Percentiles rank a stretch among this genome's conserved stretches.
Evolutionary conservation across 352 stramenopile species (phyloP).

Genomic region (Peronospora farinosa): DNA sequence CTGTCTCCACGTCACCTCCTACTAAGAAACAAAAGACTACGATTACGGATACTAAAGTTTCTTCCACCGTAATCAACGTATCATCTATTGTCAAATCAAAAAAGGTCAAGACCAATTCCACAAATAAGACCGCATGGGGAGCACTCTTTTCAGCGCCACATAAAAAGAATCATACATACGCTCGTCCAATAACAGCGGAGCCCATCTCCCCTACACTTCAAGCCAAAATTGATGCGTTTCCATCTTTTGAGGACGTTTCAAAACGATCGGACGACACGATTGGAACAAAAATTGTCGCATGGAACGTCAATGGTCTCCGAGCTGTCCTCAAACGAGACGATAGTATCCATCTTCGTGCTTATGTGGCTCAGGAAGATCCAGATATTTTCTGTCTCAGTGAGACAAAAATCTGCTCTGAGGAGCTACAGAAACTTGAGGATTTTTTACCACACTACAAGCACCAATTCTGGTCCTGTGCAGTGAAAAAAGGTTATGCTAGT

Average conservation of each 20-base stretch:
- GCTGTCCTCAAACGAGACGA: constrained; percentile 70
- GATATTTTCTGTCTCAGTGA: constrained; percentile 82
- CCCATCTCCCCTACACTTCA: constrained; percentile 38
- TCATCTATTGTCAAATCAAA: neutral
- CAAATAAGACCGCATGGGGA: constrained; percentile 35
- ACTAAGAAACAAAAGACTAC: constrained; percentile 21
- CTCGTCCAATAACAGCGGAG: constrained; percentile 19
- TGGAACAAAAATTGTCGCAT: constrained; percentile 53
- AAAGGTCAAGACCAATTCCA: constrained; percentile 13
- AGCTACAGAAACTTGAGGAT: constrained; percentile 70
- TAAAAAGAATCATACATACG: constrained; percentile 13
- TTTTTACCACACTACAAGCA: constrained; percentile 66
- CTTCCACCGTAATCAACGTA: neutral
- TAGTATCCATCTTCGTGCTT: constrained; percentile 58
- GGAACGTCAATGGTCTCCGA: constrained; percentile 83
- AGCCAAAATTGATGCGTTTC: constrained; percentile 40
- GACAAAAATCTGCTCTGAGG: constrained; percentile 72
- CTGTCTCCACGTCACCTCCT: constrained; percentile 2
- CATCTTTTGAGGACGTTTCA: constrained; percentile 47
- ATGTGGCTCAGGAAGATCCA: constrained; percentile 70
- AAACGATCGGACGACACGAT: constrained; percentile 7
- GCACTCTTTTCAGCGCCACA: constrained; percentile 29
- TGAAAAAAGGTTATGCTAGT: constrained; percentile 75
- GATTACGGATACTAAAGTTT: constrained; percentile 1
- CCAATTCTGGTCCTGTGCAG: constrained; percentile 72